These are phyloP conservation scores for Oligophagozyma castellii DNA, from an alignment of 1,139 yeast species.

Conservation along the genomic window DNA sequence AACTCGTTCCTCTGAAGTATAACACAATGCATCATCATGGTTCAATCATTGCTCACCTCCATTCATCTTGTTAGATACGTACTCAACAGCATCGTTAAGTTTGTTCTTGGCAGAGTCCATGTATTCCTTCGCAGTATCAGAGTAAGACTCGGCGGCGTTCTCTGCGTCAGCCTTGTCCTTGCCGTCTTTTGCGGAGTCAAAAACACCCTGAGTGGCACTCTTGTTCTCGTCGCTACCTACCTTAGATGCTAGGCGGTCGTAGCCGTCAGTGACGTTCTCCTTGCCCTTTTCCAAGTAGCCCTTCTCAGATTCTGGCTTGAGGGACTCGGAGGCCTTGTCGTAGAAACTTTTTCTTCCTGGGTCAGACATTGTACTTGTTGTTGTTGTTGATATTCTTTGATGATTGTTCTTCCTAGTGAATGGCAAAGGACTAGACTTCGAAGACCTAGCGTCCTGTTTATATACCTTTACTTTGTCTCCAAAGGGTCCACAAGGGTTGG, in stretches of 20 bases:
- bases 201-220: slow-evolving; percentile 51
- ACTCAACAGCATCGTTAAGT: slow-evolving; percentile 45
- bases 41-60: no score
- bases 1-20: no score
- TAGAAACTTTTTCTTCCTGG: slow-evolving; percentile 63
- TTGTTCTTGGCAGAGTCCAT: slow-evolving; percentile 50
- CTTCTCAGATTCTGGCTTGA: slow-evolving; percentile 68
- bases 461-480: no score
- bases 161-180: slow-evolving; percentile 34
- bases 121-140: slow-evolving; percentile 48
- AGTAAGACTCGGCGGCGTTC: slow-evolving; percentile 25
- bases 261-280: slow-evolving; percentile 53
- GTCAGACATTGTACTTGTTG: slow-evolving; percentile 42
- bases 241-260: slow-evolving; percentile 49
- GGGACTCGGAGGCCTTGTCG: slow-evolving; percentile 50
- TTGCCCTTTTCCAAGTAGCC: slow-evolving; percentile 49
- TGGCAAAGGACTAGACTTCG: slow-evolving; percentile 2
- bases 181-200: slow-evolving; percentile 42
- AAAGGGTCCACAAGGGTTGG: no score
- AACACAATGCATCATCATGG: no score
- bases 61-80: slow-evolving; percentile 41
- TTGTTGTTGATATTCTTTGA: slow-evolving; percentile 1
- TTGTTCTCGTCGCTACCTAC: slow-evolving; percentile 52
- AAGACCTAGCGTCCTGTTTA: not conserved
- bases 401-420: slow-evolving; percentile 1